Evolutionary conservation across 768 basidiomycete genomes (phyloP), one percentile per base, ranked within the genome.

Genomic region (Aureoboletus auriporus): DNA sequence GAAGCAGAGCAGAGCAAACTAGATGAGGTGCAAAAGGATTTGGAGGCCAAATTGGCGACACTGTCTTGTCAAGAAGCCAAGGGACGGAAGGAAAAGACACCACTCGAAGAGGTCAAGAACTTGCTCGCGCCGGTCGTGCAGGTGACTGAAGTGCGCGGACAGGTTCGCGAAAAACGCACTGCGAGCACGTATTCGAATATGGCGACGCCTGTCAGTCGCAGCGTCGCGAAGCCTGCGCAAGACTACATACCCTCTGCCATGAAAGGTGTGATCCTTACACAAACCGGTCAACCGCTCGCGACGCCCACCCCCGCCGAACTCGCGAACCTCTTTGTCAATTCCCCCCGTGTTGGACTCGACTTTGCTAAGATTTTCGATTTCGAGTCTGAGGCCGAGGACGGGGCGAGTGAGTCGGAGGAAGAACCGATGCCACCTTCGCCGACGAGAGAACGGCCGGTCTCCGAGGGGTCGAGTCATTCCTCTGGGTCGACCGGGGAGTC

Each of bases 311-410:
- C 84, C 0, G 70, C 74, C 0, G 84, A 86, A 58, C 72, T 90
- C 0, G 76, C 76, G 3, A 81, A 77, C 31, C 72, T 89, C 2
- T 86, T 91, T 57, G 75, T 79, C 28, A 75, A 77, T 36, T 84
- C 83, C 8, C 89, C 89, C 0, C 82, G 75, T 51, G 80, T 86
- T 34, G 82, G 81, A 3, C 72, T 91, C 26, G 81, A 86, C 57
- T 91, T 91, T 59, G 77, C 82, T 8, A 84, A 82, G 65, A 89
- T 89, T 41, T 89, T 89, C 53, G 86, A 89, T 57, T 82, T 84
- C 45, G 73, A 71, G 34, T 57, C 59, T 3, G 63, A 57, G 27
- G 39, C 49, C 13, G 64, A 66, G 6, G 65, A 58, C 45, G 68
- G 66, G 20, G 62, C 57, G 9, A 64, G 65, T 42, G 66, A 66